Evolutionary conservation across 2,329 filamentous ascomycete species (phyloP).

Genomic region (Diaporthe velutina): DNA sequence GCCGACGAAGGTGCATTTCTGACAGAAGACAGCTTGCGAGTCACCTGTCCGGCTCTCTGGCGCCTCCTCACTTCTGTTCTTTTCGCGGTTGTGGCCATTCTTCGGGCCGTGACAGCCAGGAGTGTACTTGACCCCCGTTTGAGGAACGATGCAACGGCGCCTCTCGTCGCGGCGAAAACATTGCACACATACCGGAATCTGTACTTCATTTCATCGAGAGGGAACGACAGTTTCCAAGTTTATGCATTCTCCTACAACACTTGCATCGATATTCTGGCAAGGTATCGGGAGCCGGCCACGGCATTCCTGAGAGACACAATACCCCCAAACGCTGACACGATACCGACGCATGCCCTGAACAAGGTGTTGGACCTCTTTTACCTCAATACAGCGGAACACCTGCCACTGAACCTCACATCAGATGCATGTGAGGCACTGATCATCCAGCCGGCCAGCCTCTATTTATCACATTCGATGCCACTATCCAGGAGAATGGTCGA

Average conservation of each 20-base stretch:
- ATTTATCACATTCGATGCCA: slow-evolving; percentile 67
- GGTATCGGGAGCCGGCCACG: slow-evolving; percentile 75
- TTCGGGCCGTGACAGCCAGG: slow-evolving; percentile 81
- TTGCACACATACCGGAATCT: slow-evolving; percentile 82
- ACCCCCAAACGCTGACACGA: slow-evolving; percentile 60
- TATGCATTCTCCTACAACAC: slow-evolving; percentile 88
- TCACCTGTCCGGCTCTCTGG: slow-evolving; percentile 80
- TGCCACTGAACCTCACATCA: slow-evolving; percentile 77
- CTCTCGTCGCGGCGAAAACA: slow-evolving; percentile 76
- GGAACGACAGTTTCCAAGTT: slow-evolving; percentile 81
- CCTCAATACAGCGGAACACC: slow-evolving; percentile 87
- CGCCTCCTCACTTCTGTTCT: slow-evolving; percentile 80
- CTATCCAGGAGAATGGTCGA: slow-evolving; percentile 62
- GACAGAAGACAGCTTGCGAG: slow-evolving; percentile 73
- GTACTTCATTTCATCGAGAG: slow-evolving; percentile 84
- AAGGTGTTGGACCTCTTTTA: slow-evolving; percentile 88
- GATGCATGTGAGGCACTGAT: slow-evolving; percentile 79
- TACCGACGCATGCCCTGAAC: slow-evolving; percentile 75
- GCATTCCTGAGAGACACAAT: slow-evolving; percentile 76
- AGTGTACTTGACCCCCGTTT: slow-evolving; percentile 65
- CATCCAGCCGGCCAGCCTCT: slow-evolving; percentile 79
- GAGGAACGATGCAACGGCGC: slow-evolving; percentile 62
- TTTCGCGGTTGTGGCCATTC: slow-evolving; percentile 79
- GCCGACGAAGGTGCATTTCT: slow-evolving; percentile 75
- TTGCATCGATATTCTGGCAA: slow-evolving; percentile 83